These are phyloP conservation scores for Cyclotella distinguenda DNA, from an alignment of 108 stramenopile genomes.

Conservation along the genomic window DNA sequence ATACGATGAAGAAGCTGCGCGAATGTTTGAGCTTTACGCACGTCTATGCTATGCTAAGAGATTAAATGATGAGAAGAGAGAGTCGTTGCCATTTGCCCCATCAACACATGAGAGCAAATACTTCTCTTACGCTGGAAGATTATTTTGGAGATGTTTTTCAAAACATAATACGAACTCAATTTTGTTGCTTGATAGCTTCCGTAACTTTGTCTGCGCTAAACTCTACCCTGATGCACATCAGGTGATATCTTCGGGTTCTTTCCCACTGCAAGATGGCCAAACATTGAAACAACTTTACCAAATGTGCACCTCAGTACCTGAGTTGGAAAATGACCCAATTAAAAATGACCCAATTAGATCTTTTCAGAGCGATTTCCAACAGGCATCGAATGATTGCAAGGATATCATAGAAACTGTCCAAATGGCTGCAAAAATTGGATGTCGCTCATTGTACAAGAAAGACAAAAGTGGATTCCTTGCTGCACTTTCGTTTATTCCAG, in stretches of 20 bases:
- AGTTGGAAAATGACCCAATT: conserved; percentile 11
- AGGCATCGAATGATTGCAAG: conserved; percentile 11
- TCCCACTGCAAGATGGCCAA: conserved; percentile 3
- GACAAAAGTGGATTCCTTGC: conserved; percentile 2
- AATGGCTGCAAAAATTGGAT: conserved; percentile 21
- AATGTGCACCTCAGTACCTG: neutral
- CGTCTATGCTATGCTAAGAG: conserved; percentile 18
- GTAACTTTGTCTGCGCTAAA: conserved; percentile 26
- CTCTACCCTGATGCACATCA: conserved; percentile 20
- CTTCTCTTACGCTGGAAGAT: conserved; percentile 27
- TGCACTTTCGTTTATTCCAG: neutral
- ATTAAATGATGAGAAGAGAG: neutral
- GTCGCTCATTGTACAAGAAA: conserved; percentile 12
- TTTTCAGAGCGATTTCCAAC: conserved; percentile 9
- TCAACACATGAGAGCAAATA: conserved; percentile 32
- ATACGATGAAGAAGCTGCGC: conserved; percentile 25
- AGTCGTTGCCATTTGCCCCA: conserved; percentile 1
- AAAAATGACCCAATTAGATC: conserved; percentile 11
- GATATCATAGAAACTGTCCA: neutral
- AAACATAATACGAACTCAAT: neutral
- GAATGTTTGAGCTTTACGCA: conserved; percentile 48
- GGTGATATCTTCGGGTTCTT: conserved; percentile 10
- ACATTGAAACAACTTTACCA: conserved; percentile 12
- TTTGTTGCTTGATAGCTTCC: conserved; percentile 16
- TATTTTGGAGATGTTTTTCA: conserved; percentile 20